These are phyloP conservation scores for Pugionium cornutum DNA, from an alignment of 345 rosid genomes.

Conservation along the genomic window DNA sequence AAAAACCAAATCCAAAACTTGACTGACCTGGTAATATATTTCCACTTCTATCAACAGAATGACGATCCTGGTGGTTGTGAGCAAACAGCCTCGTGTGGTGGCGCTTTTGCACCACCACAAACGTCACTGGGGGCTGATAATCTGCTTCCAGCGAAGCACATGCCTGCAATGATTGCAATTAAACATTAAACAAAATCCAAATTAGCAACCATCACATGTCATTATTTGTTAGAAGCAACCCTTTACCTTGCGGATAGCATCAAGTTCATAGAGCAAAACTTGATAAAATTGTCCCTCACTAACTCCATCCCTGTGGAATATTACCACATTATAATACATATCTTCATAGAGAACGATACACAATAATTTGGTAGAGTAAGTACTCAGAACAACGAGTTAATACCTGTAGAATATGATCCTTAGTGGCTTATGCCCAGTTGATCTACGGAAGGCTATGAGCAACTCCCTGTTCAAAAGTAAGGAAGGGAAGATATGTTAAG, in stretches of 20 bases:
- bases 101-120: constrained; percentile 76
- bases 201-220: too few relatives aligned
- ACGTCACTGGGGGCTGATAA: constrained; percentile 62
- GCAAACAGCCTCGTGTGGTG: constrained; percentile 86
- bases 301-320: constrained; percentile 68
- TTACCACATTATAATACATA: too few relatives aligned
- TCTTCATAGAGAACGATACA: too few relatives aligned
- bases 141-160: constrained; percentile 55
- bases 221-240: too few relatives aligned
- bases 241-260: constrained; percentile 49
- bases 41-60: constrained; percentile 57
- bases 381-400: too few relatives aligned
- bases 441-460: constrained; percentile 45
- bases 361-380: too few relatives aligned
- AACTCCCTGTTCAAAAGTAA: constrained; percentile 50
- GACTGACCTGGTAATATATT: constrained; percentile 67
- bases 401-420: constrained; percentile 81
- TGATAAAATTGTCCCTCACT: constrained; percentile 77
- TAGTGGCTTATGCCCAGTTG: constrained; percentile 45
- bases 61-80: constrained; percentile 39
- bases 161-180: constrained; percentile 34
- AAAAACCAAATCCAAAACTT: too few relatives aligned
- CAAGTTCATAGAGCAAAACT: constrained; percentile 64
- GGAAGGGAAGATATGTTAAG: too few relatives aligned
- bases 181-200: too few relatives aligned